Percentiles rank a stretch among this genome's conserved stretches.
Evolutionary conservation across 148 eudicot genomes (phyloP).

Genomic region (Silene uniflora): DNA sequence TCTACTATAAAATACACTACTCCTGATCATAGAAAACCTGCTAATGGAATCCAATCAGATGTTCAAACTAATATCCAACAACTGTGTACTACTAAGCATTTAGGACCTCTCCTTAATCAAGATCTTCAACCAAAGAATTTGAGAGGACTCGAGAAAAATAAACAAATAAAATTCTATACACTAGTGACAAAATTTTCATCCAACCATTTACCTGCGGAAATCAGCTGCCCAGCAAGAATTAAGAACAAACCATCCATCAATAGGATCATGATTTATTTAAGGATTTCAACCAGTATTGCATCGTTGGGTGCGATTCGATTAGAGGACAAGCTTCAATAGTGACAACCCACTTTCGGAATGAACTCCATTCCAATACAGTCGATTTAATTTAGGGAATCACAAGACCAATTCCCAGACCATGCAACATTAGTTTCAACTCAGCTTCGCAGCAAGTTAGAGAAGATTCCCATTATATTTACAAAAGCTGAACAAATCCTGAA

Average conservation of each 20-base stretch:
- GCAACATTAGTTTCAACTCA: conserved; percentile 20
- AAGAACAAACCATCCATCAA: conserved; percentile 2
- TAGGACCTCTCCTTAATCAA: conserved; percentile 39
- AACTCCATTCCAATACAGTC: too few relatives aligned
- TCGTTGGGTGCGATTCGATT: too few relatives aligned
- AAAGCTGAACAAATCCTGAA: conserved; percentile 10
- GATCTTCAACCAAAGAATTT: conserved; percentile 27
- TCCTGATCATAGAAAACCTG: conserved; percentile 25
- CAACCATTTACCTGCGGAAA: conserved; percentile 32
- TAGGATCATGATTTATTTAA: neutral
- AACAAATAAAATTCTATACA: conserved; percentile 38
- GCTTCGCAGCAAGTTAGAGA: conserved; percentile 20
- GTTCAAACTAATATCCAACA: conserved; percentile 25
- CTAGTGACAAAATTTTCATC: conserved; percentile 33
- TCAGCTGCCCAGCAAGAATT: conserved; percentile 15
- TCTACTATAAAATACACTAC: conserved; percentile 21
- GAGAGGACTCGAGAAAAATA: conserved; percentile 10
- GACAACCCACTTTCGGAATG: too few relatives aligned
- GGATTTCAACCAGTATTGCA: neutral
- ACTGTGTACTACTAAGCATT: conserved; percentile 33
- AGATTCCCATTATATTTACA: conserved; percentile 22
- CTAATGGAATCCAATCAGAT: conserved; percentile 8
- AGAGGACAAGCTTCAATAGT: too few relatives aligned
- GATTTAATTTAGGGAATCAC: too few relatives aligned
- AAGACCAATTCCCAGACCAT: too few relatives aligned